A percentile compares a stretch with the other conserved stretches of the same genome.
Evolutionary conservation across 1,284 basidiomycete genomes (phyloP).

Genomic region (Boletus calvinii): DNA sequence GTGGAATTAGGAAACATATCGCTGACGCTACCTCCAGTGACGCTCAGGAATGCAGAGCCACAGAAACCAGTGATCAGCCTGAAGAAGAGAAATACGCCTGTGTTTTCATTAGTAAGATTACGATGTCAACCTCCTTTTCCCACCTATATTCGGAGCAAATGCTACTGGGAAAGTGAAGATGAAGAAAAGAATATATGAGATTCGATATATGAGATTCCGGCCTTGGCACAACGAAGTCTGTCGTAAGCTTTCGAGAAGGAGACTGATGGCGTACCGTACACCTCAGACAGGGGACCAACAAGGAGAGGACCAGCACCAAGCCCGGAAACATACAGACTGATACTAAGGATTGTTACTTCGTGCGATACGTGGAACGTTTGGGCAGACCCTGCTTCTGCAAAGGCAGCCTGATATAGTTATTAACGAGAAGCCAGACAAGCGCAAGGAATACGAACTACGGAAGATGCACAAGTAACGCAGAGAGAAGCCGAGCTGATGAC

Average conservation of each 20-base stretch:
- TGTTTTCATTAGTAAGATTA: slow-evolving; percentile 10
- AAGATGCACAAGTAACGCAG: slow-evolving; percentile 71
- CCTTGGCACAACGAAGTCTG: slow-evolving; percentile 56
- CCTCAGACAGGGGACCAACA: slow-evolving; percentile 50
- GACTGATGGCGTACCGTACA: slow-evolving; percentile 36
- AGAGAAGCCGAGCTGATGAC: slow-evolving; percentile 54
- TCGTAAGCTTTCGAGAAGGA: slow-evolving; percentile 32
- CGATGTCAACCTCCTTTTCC: slow-evolving; percentile 7
- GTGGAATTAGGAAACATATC: slow-evolving; percentile 67
- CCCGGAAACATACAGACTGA: slow-evolving; percentile 71
- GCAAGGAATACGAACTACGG: slow-evolving; percentile 48
- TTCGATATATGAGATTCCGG: slow-evolving; percentile 50
- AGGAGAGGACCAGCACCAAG: slow-evolving; percentile 48
- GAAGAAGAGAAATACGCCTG: slow-evolving; percentile 46
- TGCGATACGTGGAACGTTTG: slow-evolving; percentile 58
- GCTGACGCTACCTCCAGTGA: slow-evolving; percentile 77
- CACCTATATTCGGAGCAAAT: slow-evolving; percentile 61
- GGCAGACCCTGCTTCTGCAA: slow-evolving; percentile 63
- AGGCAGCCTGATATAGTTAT: slow-evolving; percentile 50
- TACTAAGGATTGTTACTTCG: slow-evolving; percentile 65
- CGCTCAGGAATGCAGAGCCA: slow-evolving; percentile 74
- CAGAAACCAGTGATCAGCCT: slow-evolving; percentile 57
- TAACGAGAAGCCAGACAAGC: neutral
- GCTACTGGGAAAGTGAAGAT: slow-evolving; percentile 64
- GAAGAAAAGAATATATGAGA: slow-evolving; percentile 51